phyloP scores from a whole-genome alignment of 2,329 filamentous ascomycete genomes.

The Xylariomycetidae sp. region DNA sequence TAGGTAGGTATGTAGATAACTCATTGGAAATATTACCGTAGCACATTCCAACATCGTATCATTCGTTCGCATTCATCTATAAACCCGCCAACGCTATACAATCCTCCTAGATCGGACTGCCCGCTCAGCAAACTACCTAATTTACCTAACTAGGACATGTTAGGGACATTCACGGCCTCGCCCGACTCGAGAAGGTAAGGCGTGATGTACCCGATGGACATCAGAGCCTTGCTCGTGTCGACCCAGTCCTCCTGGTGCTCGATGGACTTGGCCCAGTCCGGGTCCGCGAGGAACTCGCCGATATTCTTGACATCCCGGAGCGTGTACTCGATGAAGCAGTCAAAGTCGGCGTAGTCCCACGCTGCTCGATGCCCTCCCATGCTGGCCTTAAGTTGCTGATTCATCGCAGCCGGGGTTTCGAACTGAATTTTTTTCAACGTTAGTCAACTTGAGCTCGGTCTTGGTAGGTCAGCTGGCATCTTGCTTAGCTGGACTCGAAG shows the following conservation, averaged over 20 bases:
- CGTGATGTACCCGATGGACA: slow-evolving; percentile 17
- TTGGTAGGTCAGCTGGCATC: not conserved
- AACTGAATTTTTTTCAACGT: slow-evolving; percentile 7
- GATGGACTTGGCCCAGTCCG: slow-evolving; percentile 15
- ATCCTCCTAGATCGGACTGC: too few species aligned
- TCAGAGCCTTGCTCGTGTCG: slow-evolving; percentile 17
- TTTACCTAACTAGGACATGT: too few species aligned
- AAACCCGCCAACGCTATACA: too few species aligned
- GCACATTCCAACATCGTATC: too few species aligned
- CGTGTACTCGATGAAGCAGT: slow-evolving; percentile 23
- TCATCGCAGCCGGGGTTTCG: slow-evolving; percentile 14
- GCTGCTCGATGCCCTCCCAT: slow-evolving; percentile 5
- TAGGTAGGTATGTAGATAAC: too few species aligned
- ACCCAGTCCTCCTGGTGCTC: slow-evolving; percentile 23
- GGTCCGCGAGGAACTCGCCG: slow-evolving; percentile 15
- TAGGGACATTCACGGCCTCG: slow-evolving; percentile 14
- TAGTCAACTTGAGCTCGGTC: not conserved
- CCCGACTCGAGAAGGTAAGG: slow-evolving; percentile 18
- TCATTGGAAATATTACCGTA: too few species aligned
- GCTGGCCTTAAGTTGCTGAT: slow-evolving; percentile 10
- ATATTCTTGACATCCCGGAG: slow-evolving; percentile 13
- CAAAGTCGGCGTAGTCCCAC: slow-evolving; percentile 16
- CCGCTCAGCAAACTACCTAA: too few species aligned
- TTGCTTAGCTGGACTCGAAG: too few species aligned
- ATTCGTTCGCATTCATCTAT: too few species aligned